phyloP scores from a whole-genome alignment of 2,329 filamentous ascomycete species.

The Sporothrix pallida region DNA sequence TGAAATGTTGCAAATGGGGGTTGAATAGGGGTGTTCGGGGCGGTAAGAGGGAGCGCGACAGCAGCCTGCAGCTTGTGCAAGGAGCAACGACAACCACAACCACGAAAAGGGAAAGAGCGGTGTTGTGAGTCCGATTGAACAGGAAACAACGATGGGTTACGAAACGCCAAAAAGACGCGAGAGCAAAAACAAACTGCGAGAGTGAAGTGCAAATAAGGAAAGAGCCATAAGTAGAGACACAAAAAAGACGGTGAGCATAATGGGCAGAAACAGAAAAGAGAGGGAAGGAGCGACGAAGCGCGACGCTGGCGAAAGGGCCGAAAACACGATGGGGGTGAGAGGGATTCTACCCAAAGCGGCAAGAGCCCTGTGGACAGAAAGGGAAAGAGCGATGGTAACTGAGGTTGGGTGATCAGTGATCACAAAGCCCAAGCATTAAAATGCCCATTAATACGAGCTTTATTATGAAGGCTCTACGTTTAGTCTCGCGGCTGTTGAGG shows the following conservation, averaged over 20 bases:
- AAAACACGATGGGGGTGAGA: background rate
- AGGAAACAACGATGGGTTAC: background rate
- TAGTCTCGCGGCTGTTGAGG: background rate
- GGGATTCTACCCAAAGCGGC: background rate
- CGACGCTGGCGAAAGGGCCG: background rate
- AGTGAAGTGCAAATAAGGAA: background rate
- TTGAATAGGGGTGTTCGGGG: background rate
- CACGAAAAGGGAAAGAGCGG: conserved; percentile 16
- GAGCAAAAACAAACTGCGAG: background rate
- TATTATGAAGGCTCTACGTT: background rate
- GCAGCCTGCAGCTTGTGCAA: conserved; percentile 25
- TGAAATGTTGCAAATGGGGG: background rate
- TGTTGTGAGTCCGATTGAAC: background rate
- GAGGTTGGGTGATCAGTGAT: background rate
- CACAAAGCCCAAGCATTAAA: conserved; percentile 9
- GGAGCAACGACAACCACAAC: background rate
- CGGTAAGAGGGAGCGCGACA: background rate
- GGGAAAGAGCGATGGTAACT: conserved; percentile 18
- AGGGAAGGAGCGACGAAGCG: conserved; percentile 13
- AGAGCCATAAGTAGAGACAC: background rate
- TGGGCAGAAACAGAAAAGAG: background rate
- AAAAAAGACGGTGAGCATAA: conserved; percentile 14
- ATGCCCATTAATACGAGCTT: background rate
- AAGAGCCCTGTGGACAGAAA: conserved; percentile 6
- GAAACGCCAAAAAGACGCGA: background rate